Evolutionary conservation across 2,329 filamentous ascomycete genomes (phyloP).

Genomic region (Penicillium glabrum): DNA sequence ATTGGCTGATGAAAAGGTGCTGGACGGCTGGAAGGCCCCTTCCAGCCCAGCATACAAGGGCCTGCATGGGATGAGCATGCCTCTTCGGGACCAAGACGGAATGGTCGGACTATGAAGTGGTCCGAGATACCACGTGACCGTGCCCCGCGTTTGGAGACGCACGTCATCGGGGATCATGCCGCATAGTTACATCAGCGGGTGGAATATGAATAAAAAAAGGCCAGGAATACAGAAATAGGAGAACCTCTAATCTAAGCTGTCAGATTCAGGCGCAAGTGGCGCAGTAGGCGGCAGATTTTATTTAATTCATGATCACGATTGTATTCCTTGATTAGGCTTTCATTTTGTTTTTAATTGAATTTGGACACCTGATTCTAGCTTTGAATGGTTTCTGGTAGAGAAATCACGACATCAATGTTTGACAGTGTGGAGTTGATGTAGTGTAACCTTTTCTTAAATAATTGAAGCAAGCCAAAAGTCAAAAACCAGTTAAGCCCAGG

Average conservation of each 20-base stretch:
- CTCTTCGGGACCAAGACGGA: slow-evolving; percentile 31
- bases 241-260: neutral
- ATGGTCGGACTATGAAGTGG: slow-evolving; percentile 27
- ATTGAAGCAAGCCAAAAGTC: neutral
- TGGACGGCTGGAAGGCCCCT: slow-evolving; percentile 65
- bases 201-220: neutral
- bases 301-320: neutral
- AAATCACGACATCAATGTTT: slow-evolving; percentile 10
- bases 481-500: neutral
- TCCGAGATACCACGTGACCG: slow-evolving; percentile 14
- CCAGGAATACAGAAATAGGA: neutral
- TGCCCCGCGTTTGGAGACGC: slow-evolving; percentile 16
- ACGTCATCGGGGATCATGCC: slow-evolving; percentile 13
- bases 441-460: slow-evolving; percentile 5
- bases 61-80: slow-evolving; percentile 63
- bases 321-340: neutral
- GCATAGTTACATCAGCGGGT: slow-evolving; percentile 17
- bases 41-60: slow-evolving; percentile 63
- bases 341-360: neutral
- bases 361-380: too few relatives aligned
- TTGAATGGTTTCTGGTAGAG: neutral
- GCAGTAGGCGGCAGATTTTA: neutral
- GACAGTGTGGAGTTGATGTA: slow-evolving; percentile 1
- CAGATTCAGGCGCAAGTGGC: neutral
- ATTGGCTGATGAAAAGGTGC: slow-evolving; percentile 54